These are phyloP conservation scores for Hymenoscyphus repandus DNA, from an alignment of 2,329 filamentous ascomycete species.

Conservation along the genomic window DNA sequence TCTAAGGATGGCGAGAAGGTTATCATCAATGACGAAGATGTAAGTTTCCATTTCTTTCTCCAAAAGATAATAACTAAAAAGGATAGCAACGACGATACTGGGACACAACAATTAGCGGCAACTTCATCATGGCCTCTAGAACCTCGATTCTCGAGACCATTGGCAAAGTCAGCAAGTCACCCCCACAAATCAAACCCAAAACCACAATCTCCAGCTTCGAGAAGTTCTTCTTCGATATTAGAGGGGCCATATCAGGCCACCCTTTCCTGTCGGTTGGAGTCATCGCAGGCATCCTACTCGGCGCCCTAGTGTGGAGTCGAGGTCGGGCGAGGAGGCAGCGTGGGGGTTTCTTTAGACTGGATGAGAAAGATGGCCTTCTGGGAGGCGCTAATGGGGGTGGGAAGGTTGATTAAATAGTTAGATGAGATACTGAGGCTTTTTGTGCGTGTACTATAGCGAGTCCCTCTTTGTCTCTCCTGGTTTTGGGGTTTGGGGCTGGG, in stretches of 20 bases:
- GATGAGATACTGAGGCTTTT: background rate
- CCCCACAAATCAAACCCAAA: slow-evolving; percentile 66
- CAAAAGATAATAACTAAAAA: slow-evolving; percentile 31
- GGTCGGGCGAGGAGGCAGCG: slow-evolving; percentile 48
- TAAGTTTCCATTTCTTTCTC: slow-evolving; percentile 46
- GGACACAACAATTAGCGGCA: slow-evolving; percentile 86
- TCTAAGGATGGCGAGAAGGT: slow-evolving; percentile 79
- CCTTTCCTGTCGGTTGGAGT: slow-evolving; percentile 54
- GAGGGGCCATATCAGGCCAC: slow-evolving; percentile 53
- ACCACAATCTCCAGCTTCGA: slow-evolving; percentile 68
- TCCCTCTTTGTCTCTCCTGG: slow-evolving; percentile 6
- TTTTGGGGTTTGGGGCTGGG: background rate
- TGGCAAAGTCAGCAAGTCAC: slow-evolving; percentile 43
- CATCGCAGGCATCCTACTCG: slow-evolving; percentile 51
- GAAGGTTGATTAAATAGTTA: slow-evolving; percentile 43
- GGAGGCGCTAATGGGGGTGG: slow-evolving; percentile 44
- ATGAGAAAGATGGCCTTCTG: slow-evolving; percentile 62
- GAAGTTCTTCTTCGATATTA: slow-evolving; percentile 65
- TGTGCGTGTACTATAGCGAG: slow-evolving; percentile 15
- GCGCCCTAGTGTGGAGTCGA: slow-evolving; percentile 47
- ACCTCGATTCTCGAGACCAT: slow-evolving; percentile 37
- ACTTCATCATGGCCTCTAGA: slow-evolving; percentile 81
- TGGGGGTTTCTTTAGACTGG: slow-evolving; percentile 56
- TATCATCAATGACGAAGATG: slow-evolving; percentile 95
- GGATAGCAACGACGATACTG: slow-evolving; percentile 83